Evolutionary conservation across 495 filamentous ascomycete species (phyloP).

Genomic region (Podospora anserina): DNA sequence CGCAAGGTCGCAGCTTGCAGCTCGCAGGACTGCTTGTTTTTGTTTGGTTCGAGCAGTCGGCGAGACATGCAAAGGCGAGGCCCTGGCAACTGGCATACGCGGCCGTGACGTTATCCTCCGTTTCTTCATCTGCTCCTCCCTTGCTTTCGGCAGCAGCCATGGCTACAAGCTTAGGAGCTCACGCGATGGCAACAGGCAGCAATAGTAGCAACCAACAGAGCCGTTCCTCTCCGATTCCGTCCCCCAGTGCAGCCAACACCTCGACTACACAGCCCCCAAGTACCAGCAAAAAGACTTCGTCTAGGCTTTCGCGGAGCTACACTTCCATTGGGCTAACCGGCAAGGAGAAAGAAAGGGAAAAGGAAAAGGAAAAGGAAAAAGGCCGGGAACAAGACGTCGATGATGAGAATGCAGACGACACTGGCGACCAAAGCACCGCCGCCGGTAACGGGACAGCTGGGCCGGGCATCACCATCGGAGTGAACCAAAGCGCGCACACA

Average conservation of each 20-base stretch:
- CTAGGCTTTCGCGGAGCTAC: constrained; percentile 23
- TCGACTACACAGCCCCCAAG: constrained; percentile 5
- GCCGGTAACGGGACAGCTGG: constrained; percentile 10
- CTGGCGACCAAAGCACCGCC: constrained; percentile 11
- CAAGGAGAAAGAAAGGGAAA: constrained; percentile 18
- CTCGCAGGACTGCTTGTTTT: background rate
- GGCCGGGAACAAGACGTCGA: constrained; percentile 15
- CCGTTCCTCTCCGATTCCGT: constrained; percentile 9
- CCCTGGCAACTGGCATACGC: constrained; percentile 6
- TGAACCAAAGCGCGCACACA: constrained; percentile 1
- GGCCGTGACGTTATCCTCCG: constrained; percentile 8
- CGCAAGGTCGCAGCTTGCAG: background rate
- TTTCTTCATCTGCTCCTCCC: background rate
- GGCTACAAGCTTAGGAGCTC: constrained; percentile 9
- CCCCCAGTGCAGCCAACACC: constrained; percentile 13
- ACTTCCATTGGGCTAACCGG: constrained; percentile 12
- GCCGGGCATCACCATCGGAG: constrained; percentile 8
- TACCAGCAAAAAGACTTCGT: constrained; percentile 6
- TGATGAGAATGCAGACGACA: constrained; percentile 24
- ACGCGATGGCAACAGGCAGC: constrained; percentile 20
- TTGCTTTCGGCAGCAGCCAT: background rate
- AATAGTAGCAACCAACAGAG: constrained; percentile 14
- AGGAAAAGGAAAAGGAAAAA: constrained; percentile 13
- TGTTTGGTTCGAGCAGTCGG: background rate
- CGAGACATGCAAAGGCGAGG: constrained; percentile 1